Conservation (phyloP, 148 eudicot genomes). For the Tetragonia tetragonoides region DNA sequence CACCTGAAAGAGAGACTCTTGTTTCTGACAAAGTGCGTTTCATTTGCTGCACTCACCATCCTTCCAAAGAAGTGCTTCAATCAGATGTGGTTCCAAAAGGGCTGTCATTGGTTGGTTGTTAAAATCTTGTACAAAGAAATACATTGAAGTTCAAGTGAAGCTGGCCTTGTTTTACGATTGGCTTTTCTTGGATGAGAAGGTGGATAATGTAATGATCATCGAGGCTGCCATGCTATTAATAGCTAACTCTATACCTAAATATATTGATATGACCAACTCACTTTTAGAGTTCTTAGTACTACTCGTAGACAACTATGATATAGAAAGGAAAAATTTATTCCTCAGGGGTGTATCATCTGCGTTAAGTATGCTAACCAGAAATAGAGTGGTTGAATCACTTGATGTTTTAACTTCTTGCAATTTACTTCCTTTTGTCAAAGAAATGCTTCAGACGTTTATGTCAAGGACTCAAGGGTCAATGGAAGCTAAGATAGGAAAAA, state of each 20-base stretch:
- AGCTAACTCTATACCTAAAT: constrained; percentile 67
- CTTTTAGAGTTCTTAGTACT: constrained; percentile 73
- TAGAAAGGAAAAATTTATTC: constrained; percentile 54
- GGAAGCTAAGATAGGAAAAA: no score
- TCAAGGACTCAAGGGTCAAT: no score
- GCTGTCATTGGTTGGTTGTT: constrained; percentile 88
- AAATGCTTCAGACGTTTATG: constrained; percentile 47
- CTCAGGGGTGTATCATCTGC: constrained; percentile 52
- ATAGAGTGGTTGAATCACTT: constrained; percentile 62
- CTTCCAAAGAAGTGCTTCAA: constrained; percentile 65
- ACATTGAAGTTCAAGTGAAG: constrained; percentile 69
- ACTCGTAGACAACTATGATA: constrained; percentile 70
- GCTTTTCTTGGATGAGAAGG: constrained; percentile 82
- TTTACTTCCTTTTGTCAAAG: constrained; percentile 52
- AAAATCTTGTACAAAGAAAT: constrained; percentile 47
- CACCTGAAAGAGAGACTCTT: constrained; percentile 60
- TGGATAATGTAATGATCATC: constrained; percentile 66
- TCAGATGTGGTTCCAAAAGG: constrained; percentile 83
- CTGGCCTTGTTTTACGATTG: constrained; percentile 87
- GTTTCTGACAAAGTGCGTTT: constrained; percentile 74
- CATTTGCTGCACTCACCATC: constrained; percentile 81
- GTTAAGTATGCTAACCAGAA: constrained; percentile 46
- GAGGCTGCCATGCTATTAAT: constrained; percentile 83
- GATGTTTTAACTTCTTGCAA: constrained; percentile 58
- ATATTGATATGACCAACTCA: constrained; percentile 62